Evolutionary conservation across 768 basidiomycete genomes (phyloP).

Genomic region (Phanerodontia chrysosporium): DNA sequence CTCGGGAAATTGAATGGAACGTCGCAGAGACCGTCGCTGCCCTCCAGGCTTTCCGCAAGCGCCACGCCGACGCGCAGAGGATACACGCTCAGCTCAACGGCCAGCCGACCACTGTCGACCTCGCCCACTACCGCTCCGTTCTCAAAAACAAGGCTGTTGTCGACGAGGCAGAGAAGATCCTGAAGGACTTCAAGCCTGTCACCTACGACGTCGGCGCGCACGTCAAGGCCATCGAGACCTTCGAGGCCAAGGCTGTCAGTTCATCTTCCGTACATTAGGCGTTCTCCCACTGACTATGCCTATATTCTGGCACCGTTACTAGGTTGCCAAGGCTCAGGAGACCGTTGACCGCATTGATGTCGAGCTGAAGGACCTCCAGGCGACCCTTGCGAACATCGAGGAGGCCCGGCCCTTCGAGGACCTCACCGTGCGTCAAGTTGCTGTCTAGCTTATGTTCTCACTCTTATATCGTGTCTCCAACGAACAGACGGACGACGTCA

Average conservation of each 20-base stretch:
- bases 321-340: constrained; percentile 88
- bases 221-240: constrained; percentile 93
- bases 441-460: neutral
- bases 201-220: constrained; percentile 88
- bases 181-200: constrained; percentile 89
- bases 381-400: constrained; percentile 94
- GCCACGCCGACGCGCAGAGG: constrained; percentile 84
- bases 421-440: constrained; percentile 64
- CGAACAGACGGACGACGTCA: constrained; percentile 78
- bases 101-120: constrained; percentile 82
- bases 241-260: constrained; percentile 92
- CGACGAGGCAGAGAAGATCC: constrained; percentile 86
- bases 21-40: constrained; percentile 79
- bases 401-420: constrained; percentile 97
- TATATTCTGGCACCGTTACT: constrained; percentile 1
- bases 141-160: constrained; percentile 92
- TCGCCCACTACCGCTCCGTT: constrained; percentile 85
- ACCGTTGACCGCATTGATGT: constrained; percentile 86
- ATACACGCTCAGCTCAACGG: constrained; percentile 56
- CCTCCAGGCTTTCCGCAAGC: constrained; percentile 94
- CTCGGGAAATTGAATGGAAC: neutral
- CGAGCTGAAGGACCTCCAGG: constrained; percentile 88
- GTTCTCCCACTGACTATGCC: neutral
- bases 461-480: neutral
- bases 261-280: constrained; percentile 9